Evolutionary conservation across 768 basidiomycete genomes (phyloP), one percentile per base, ranked within the genome.

Genomic region (Mycena capillaripes): DNA sequence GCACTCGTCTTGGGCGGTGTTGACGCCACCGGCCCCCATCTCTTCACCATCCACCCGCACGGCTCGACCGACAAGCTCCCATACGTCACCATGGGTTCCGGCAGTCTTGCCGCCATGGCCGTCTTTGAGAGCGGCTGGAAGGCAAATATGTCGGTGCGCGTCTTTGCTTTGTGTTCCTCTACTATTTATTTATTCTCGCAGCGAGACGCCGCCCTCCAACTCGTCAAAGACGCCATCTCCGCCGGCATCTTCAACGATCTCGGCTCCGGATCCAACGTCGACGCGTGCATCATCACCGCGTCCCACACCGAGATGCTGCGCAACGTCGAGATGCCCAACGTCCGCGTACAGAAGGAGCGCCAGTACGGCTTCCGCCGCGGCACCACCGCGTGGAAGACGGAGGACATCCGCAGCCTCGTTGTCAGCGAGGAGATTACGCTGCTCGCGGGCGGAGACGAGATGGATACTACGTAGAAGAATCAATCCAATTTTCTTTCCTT

Each of bases 241-340:
- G 95, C 96, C 2, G 98, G 98, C 89, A 97, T 99, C 80, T 99
- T 98, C 90, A 99, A 99, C 85, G 98, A 99, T 86, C 90, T 99
- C 38, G 98, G 98, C 4, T 98, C 97, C 0, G 98, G 98, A 50
- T 97, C 95, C n/a, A 99, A 99, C 80, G 90, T 99, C 77, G 98
- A 99, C 81, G 97, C 97, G 1, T 97, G 97, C 81, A 89, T 99
- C 76, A 97, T 99, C 83, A 97, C 95, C 5, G 92, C 93, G 53
- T 84, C 88, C 57, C 86, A 91, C 71, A 97, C 97, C 0, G 96
- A 98, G 82, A 97, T 95, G 94, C 85, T 98, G 70, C 89, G 98
- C 72, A 98, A 98, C 84, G 94, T 94, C 79, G 92, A 94, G 82
- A 97, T 89, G 86, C 98, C 98, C 1, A 97, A 97, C 80, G 89